Conservation (phyloP, 495 filamentous ascomycete species). For the Penicillium arizonense region DNA sequence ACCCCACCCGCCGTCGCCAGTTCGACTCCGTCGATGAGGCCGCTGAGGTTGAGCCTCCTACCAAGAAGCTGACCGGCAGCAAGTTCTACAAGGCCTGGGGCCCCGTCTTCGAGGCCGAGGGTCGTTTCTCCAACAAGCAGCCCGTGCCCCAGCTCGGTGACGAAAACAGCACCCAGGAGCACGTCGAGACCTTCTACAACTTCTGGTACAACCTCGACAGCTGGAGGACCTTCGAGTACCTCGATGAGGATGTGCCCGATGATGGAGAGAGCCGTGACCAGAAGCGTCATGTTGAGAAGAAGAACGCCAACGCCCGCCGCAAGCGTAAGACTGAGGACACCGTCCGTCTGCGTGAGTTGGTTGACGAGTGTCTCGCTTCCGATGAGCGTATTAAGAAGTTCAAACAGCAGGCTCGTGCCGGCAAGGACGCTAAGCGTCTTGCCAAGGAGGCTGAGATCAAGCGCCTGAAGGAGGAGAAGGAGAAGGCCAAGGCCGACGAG, state of each 20-base stretch:
- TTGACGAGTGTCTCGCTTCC: slow-evolving; percentile 76
- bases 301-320: slow-evolving; percentile 94
- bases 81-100: slow-evolving; percentile 95
- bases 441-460: slow-evolving; percentile 92
- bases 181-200: slow-evolving; percentile 95
- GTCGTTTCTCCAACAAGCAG: slow-evolving; percentile 84
- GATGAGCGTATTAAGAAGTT: slow-evolving; percentile 98
- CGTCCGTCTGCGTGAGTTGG: slow-evolving; percentile 78
- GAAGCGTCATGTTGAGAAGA: slow-evolving; percentile 95
- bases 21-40: slow-evolving; percentile 95
- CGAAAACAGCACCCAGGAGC: slow-evolving; percentile 80
- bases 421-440: slow-evolving; percentile 88
- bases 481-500: slow-evolving; percentile 73
- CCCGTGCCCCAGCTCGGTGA: slow-evolving; percentile 83
- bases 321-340: slow-evolving; percentile 99
- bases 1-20: slow-evolving; percentile 90
- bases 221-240: slow-evolving; percentile 97
- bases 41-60: slow-evolving; percentile 85
- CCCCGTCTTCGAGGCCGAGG: slow-evolving; percentile 83
- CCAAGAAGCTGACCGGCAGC: slow-evolving; percentile 81
- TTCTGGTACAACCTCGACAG: slow-evolving; percentile 99
- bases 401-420: slow-evolving; percentile 82
- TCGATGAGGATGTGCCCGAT: slow-evolving; percentile 97
- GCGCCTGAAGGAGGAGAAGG: slow-evolving; percentile 75
- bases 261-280: slow-evolving; percentile 99